Evolutionary conservation across 2,329 filamentous ascomycete species (phyloP).

Genomic region (Alternaria alternata): DNA sequence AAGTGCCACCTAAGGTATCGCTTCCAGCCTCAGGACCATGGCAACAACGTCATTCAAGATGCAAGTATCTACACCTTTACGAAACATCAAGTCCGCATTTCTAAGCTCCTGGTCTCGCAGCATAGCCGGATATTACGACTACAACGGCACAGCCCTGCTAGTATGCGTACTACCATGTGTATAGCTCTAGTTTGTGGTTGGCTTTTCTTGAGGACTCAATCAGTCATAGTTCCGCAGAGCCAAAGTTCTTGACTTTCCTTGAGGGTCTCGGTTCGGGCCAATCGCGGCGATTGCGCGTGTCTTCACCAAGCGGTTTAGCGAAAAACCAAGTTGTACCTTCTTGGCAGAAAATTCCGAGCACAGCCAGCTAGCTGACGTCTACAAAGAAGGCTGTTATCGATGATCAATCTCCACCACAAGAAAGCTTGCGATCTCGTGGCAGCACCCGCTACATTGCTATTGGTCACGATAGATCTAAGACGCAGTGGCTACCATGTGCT

Average conservation of each 20-base stretch:
- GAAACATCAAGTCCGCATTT: constrained; percentile 8
- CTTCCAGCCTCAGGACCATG: constrained; percentile 21
- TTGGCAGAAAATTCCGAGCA: constrained; percentile 31
- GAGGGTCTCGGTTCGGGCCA: constrained; percentile 17
- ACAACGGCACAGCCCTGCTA: constrained; percentile 15
- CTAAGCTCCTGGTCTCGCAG: background rate
- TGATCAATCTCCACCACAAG: background rate
- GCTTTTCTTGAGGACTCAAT: constrained; percentile 7
- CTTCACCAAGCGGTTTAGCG: constrained; percentile 31
- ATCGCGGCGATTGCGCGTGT: constrained; percentile 22
- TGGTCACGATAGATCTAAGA: background rate
- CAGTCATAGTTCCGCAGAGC: constrained; percentile 15
- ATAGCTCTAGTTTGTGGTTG: background rate
- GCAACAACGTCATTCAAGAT: constrained; percentile 10
- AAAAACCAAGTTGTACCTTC: constrained; percentile 22
- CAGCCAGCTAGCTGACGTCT: constrained; percentile 39
- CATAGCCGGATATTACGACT: constrained; percentile 34
- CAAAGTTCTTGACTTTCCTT: constrained; percentile 26
- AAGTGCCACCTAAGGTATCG: constrained; percentile 16
- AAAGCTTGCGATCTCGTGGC: background rate
- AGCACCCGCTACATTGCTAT: constrained; percentile 8
- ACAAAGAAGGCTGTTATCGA: constrained; percentile 13
- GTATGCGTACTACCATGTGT: background rate
- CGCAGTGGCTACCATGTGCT: background rate
- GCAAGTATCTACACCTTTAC: constrained; percentile 3